Percentiles rank a stretch among this genome's conserved stretches.
Conservation (phyloP, 225 moss, liverwort and hornwort species). For the Thuidium tamariscinum region DNA sequence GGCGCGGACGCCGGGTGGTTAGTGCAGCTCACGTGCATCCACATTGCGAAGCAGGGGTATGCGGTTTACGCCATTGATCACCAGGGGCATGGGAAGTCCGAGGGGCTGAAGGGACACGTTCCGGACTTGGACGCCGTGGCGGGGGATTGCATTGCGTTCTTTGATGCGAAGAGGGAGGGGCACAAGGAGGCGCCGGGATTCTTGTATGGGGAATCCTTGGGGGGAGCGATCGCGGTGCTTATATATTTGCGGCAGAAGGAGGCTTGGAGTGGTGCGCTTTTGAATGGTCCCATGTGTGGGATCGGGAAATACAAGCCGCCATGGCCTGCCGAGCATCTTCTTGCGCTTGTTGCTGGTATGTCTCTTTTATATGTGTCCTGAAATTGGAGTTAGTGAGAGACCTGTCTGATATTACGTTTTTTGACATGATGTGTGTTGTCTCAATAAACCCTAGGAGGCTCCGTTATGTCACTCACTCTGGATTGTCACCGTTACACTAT, state of each 20-base stretch:
- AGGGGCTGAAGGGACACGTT: slow-evolving; percentile 66
- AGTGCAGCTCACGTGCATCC: slow-evolving; percentile 76
- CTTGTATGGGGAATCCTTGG: slow-evolving; percentile 75
- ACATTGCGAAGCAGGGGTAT: slow-evolving; percentile 61
- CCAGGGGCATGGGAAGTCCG: slow-evolving; percentile 74
- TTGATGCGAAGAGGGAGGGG: slow-evolving; percentile 25
- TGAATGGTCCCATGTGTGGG: slow-evolving; percentile 80
- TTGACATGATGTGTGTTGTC: neutral
- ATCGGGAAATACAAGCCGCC: slow-evolving; percentile 70
- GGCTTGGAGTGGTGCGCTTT: slow-evolving; percentile 39
- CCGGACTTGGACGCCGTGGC: slow-evolving; percentile 41
- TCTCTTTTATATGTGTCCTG: neutral
- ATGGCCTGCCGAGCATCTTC: slow-evolving; percentile 51
- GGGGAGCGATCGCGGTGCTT: slow-evolving; percentile 66
- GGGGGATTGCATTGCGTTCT: slow-evolving; percentile 60
- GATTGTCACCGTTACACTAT: neutral
- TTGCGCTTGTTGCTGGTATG: slow-evolving; percentile 44
- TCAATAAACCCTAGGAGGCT: neutral
- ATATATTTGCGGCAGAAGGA: slow-evolving; percentile 52
- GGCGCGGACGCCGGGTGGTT: slow-evolving; percentile 79
- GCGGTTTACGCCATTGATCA: slow-evolving; percentile 80
- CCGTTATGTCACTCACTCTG: neutral
- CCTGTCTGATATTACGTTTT: neutral
- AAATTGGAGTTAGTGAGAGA: neutral
- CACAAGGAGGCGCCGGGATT: slow-evolving; percentile 34